Base-by-base conservation (phyloP, 2,329 filamentous ascomycete genomes). In the Cephalotrichum gorgonifer region DNA sequence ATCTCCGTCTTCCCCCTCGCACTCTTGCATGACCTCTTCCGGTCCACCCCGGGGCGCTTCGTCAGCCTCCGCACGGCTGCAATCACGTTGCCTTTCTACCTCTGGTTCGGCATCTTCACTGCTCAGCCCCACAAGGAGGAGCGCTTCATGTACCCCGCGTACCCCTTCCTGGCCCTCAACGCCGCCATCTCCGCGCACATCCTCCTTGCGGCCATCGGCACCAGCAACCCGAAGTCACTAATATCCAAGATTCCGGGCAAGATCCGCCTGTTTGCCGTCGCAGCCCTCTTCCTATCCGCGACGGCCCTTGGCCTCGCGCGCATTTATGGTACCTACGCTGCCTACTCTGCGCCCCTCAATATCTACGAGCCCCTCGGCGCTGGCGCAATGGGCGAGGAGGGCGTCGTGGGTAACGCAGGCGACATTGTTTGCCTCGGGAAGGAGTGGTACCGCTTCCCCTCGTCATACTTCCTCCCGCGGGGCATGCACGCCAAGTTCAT, bases 391-490 rank as follows among this genome's bases (percentile, higher is more conserved):
- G 68, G 70, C 42, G 59, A 73, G 14, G 59, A 69, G 8, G 75
- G 71, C 1, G 56, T 86, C 6, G 76, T 79, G 2, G 65, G 69
- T 0, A 62, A 69, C 2, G 7, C 35, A 5, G 86, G 83, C 15
- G 84, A 88, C 54, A 81, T 74, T 17, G 79, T 98, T 3, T 98
- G 93, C 63, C 78, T 95, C 35, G 89, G 88, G 26, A 98, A 97
- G 63, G 93, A 98, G 62, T 98, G 93, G 93, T 96, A 98, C 64
- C 86, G 93, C 31, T 97, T 96, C 62, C 91, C 93, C 2, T 91
- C 86, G 1, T 94, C 90, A 0, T 97, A 89, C 69, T 89, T 93
- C 62, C 73, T 98, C 3, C 91, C 93, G 0, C 72, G 82, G n/a
- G 78, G 80, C 45, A 86, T 93, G 71, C 83, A 79, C 54, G 85